Conservation (phyloP, 345 rosid species). For the Clausena lansium region DNA sequence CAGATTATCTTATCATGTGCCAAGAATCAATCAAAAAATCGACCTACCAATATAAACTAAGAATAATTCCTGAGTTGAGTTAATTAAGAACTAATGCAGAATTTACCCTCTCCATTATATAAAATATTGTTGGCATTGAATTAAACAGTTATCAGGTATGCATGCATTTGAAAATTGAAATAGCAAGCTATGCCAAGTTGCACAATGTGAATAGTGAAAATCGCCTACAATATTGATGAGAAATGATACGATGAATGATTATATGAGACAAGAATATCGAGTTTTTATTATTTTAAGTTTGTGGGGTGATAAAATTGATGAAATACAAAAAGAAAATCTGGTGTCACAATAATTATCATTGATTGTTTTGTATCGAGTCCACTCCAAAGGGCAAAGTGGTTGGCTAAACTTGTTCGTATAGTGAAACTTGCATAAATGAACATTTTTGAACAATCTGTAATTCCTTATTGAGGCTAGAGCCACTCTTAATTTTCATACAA, state of each 20-base stretch:
- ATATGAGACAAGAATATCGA: slow-evolving; percentile 1
- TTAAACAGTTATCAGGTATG: not conserved
- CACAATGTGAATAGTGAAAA: slow-evolving; percentile 11
- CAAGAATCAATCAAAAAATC: too few relatives aligned
- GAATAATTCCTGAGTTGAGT: too few relatives aligned
- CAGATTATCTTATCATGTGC: too few relatives aligned
- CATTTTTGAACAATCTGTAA: not conserved
- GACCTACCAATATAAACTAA: too few relatives aligned
- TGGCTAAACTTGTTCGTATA: slow-evolving; percentile 10
- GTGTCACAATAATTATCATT: slow-evolving; percentile 16
- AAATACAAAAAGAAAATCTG: not conserved
- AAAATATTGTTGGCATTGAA: too few relatives aligned
- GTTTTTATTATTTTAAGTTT: not conserved
- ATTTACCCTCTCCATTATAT: too few relatives aligned
- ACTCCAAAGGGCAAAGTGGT: not conserved
- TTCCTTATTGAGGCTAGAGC: not conserved
- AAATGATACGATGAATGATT: slow-evolving; percentile 16
- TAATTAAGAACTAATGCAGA: too few relatives aligned
- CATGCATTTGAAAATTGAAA: not conserved
- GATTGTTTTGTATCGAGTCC: not conserved
- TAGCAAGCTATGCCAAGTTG: not conserved
- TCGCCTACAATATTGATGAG: slow-evolving; percentile 10
- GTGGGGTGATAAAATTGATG: not conserved
- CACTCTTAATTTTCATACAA: not conserved
- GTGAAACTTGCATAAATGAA: too few relatives aligned